A percentile compares a stretch with the other conserved stretches of the same genome.
phyloP scores from a whole-genome alignment of 2,329 filamentous ascomycete species.

The Fusarium foetens region DNA sequence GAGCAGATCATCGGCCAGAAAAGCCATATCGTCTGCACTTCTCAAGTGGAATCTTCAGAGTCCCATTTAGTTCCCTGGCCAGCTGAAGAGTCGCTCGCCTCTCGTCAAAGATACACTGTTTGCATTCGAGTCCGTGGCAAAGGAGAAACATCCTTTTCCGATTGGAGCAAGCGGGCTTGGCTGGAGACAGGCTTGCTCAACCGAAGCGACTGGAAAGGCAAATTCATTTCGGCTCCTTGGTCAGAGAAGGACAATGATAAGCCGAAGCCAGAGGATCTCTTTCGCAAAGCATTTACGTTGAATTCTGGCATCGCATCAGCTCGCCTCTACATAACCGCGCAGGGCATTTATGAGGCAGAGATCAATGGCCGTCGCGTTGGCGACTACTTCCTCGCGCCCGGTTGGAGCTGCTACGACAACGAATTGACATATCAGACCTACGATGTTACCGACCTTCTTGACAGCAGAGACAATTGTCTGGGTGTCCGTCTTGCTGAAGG shows the following conservation, averaged over 20 bases:
- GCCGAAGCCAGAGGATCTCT: conserved; percentile 33
- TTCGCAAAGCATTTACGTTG: conserved; percentile 19
- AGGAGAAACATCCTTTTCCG: not conserved
- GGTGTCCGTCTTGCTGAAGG: conserved; percentile 56
- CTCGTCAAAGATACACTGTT: conserved; percentile 15
- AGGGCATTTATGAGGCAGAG: conserved; percentile 58
- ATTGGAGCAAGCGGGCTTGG: conserved; percentile 27
- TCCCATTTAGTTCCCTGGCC: conserved; percentile 29
- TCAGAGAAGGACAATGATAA: conserved; percentile 16
- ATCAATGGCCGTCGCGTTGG: conserved; percentile 56
- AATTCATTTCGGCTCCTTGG: conserved; percentile 36
- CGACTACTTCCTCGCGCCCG: conserved; percentile 58
- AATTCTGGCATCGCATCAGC: not conserved
- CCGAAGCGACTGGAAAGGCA: conserved; percentile 20
- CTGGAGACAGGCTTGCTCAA: conserved; percentile 29
- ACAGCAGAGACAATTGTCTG: conserved; percentile 18
- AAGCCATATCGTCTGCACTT: not conserved
- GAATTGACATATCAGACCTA: conserved; percentile 63
- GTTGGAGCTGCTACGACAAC: conserved; percentile 62
- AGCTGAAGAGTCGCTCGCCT: conserved; percentile 2
- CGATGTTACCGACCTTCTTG: conserved; percentile 58
- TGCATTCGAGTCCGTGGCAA: conserved; percentile 21
- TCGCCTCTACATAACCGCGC: conserved; percentile 56
- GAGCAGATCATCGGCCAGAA: not conserved
- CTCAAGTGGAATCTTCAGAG: not conserved